Conservation (phyloP, 495 filamentous ascomycete genomes). For the Lophiostoma macrostomum region DNA sequence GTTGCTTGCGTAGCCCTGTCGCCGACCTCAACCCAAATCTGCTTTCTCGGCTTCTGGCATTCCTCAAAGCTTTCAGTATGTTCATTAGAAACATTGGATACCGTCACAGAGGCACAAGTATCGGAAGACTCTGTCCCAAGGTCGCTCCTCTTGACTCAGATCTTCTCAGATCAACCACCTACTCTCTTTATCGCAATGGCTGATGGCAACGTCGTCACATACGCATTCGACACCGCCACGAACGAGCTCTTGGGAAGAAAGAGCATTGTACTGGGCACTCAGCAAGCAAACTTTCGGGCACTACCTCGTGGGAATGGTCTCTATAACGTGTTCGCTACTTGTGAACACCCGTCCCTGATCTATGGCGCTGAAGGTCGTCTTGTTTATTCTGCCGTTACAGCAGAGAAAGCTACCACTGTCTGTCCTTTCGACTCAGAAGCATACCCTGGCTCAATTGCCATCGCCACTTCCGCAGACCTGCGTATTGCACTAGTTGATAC, state of each 20-base stretch:
- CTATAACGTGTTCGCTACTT: constrained; percentile 87
- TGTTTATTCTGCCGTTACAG: constrained; percentile 93
- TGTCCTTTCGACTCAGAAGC: constrained; percentile 78
- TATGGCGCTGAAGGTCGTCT: constrained; percentile 84
- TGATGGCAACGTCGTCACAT: constrained; percentile 88
- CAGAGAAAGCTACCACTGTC: constrained; percentile 74
- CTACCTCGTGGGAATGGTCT: constrained; percentile 63
- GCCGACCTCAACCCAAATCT: constrained; percentile 50
- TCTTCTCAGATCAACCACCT: constrained; percentile 61
- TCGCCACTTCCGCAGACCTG: constrained; percentile 73
- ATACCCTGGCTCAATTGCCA: constrained; percentile 74
- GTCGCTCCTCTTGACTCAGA: constrained; percentile 71
- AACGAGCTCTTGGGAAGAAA: constrained; percentile 67
- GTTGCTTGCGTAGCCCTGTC: constrained; percentile 77
- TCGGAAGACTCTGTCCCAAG: constrained; percentile 64
- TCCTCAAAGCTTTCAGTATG: constrained; percentile 56
- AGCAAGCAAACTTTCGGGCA: constrained; percentile 74
- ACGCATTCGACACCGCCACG: constrained; percentile 59
- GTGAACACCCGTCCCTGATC: constrained; percentile 89
- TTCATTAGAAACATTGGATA: constrained; percentile 59
- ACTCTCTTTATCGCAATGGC: constrained; percentile 92
- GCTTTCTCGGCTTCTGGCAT: constrained; percentile 82
- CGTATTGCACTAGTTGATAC: constrained; percentile 81
- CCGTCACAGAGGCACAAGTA: constrained; percentile 58
- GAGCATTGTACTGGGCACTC: constrained; percentile 79